These are phyloP conservation scores for Trifolium subterraneum DNA, from an alignment of 306 rosid species.

Conservation along the genomic window DNA sequence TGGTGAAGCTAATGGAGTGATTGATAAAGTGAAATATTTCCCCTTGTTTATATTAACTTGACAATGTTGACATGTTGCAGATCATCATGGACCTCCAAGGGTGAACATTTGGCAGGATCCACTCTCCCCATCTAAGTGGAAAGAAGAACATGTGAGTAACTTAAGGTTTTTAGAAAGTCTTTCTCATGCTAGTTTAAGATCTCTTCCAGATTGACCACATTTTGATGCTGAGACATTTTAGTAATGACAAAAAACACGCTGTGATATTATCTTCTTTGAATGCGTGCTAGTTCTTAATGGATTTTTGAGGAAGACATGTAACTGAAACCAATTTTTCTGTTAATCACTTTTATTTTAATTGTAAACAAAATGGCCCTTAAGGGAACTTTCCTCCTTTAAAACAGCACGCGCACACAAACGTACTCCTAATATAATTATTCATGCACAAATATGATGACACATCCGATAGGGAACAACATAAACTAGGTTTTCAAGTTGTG, in stretches of 20 bases:
- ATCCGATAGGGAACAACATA: slow-evolving; percentile 3
- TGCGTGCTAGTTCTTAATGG: background rate
- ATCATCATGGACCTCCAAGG: slow-evolving; percentile 68
- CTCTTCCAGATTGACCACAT: slow-evolving; percentile 6
- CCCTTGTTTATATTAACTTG: slow-evolving; percentile 14
- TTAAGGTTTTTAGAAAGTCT: background rate
- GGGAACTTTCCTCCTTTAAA: slow-evolving; percentile 20
- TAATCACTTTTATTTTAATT: background rate
- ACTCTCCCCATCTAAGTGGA: slow-evolving; percentile 70
- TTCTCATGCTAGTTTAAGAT: slow-evolving; percentile 23
- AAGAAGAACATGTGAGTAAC: slow-evolving; percentile 64
- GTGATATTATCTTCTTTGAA: background rate
- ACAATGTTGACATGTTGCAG: slow-evolving; percentile 43
- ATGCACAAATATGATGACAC: background rate
- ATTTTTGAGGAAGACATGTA: background rate
- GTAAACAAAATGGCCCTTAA: background rate
- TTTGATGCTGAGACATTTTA: slow-evolving; percentile 26
- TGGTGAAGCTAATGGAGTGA: slow-evolving; percentile 3
- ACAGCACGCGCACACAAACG: background rate
- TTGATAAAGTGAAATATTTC: slow-evolving; percentile 6
- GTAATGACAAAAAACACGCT: background rate
- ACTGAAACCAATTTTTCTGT: background rate
- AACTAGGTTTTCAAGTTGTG: background rate
- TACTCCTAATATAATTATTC: background rate
- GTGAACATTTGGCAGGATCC: slow-evolving; percentile 79